These are phyloP conservation scores for Spencermartinsiella europaea DNA, from an alignment of 805 yeast genomes.

Conservation along the genomic window DNA sequence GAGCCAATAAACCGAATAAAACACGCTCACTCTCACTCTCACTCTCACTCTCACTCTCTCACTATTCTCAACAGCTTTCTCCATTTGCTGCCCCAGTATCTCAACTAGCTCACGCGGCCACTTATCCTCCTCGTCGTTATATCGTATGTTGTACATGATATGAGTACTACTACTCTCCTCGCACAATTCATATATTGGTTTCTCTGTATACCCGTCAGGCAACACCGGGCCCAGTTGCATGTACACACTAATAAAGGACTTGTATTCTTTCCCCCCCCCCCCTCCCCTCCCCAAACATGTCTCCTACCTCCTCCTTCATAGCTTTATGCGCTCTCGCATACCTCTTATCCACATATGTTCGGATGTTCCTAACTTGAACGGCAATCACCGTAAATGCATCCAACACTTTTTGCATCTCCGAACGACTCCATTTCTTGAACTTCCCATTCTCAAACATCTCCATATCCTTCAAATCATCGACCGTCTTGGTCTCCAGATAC, in stretches of 20 bases:
- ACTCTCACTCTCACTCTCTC: no score
- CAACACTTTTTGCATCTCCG: neutral
- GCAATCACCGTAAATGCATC: neutral
- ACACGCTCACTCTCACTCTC: no score
- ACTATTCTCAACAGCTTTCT: no score
- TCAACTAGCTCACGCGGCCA: conserved; percentile 1
- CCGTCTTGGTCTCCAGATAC: neutral
- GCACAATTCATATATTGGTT: no score
- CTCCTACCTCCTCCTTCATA: neutral
- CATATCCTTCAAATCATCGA: neutral
- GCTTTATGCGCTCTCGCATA: neutral
- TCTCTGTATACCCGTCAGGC: no score
- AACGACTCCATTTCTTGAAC: neutral
- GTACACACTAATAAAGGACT: neutral
- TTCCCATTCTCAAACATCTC: neutral
- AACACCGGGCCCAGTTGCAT: neutral
- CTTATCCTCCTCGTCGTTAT: no score
- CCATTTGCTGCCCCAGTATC: neutral
- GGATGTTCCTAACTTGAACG: neutral
- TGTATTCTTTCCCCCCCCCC: no score
- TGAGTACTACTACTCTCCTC: no score
- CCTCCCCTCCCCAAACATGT: neutral
- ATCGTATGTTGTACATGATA: no score
- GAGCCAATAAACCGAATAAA: no score
- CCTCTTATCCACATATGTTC: neutral